Conservation (phyloP, 306 rosid genomes). For the Pyrus communis region DNA sequence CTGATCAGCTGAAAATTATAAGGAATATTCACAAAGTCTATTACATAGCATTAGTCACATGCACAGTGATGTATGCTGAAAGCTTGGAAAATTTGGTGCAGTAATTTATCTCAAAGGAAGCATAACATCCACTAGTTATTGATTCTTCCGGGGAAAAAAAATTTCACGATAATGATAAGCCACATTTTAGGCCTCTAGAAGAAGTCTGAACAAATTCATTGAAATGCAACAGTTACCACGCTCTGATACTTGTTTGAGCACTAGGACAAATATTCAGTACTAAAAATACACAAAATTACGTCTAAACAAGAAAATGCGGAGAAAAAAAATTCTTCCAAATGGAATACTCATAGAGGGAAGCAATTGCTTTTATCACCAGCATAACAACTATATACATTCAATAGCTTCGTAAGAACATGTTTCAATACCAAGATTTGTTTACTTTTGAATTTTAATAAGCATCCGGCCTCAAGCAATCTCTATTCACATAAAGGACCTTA, state of each 20-base stretch:
- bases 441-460: neutral
- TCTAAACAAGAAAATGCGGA: neutral
- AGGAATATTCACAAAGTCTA: neutral
- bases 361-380: neutral
- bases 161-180: neutral
- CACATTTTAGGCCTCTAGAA: neutral
- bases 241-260: neutral
- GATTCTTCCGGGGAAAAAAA: neutral
- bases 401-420: neutral
- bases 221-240: neutral
- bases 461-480: neutral
- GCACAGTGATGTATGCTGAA: neutral
- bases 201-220: neutral
- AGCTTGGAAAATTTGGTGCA: neutral
- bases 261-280: neutral
- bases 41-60: neutral
- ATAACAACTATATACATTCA: neutral
- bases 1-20: neutral
- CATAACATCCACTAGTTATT: neutral
- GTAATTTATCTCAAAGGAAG: neutral
- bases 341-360: neutral
- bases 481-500: neutral
- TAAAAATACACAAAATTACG: neutral
- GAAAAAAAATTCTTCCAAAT: neutral
- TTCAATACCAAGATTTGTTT: neutral